These are phyloP conservation scores for Trematosphaeria pertusa DNA, from an alignment of 2,329 filamentous ascomycete genomes.

Conservation along the genomic window DNA sequence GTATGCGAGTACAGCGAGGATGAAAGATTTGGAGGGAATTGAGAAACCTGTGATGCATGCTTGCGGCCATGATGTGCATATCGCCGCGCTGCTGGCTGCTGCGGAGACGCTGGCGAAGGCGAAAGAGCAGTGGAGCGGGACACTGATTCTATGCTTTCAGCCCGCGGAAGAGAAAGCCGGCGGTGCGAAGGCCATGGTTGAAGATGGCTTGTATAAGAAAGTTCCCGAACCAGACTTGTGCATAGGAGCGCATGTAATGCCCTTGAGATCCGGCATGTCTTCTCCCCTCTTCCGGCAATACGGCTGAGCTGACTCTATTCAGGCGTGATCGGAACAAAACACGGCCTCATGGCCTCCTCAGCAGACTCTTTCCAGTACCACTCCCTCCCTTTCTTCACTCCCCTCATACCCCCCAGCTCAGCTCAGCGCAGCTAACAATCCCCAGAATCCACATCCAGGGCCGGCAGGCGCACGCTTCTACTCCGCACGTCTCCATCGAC, in stretches of 20 bases:
- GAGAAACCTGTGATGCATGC: slow-evolving; percentile 70
- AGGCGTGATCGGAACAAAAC: slow-evolving; percentile 51
- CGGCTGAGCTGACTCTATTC: slow-evolving; percentile 8
- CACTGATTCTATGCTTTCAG: slow-evolving; percentile 70
- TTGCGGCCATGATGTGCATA: slow-evolving; percentile 70
- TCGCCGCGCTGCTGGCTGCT: slow-evolving; percentile 64
- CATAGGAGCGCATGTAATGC: slow-evolving; percentile 65
- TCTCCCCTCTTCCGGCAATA: not conserved
- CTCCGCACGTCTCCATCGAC: slow-evolving; percentile 64
- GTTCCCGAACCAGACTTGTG: slow-evolving; percentile 64
- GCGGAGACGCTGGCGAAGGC: slow-evolving; percentile 57
- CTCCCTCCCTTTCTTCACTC: no score
- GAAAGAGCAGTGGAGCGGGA: slow-evolving; percentile 65
- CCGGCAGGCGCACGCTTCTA: slow-evolving; percentile 64
- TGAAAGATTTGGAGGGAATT: slow-evolving; percentile 54
- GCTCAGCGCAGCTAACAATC: slow-evolving; percentile 14
- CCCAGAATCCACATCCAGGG: slow-evolving; percentile 64
- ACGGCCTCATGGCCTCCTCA: slow-evolving; percentile 50
- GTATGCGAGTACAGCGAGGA: slow-evolving; percentile 61
- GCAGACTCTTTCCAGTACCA: slow-evolving; percentile 48
- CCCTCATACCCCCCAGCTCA: no score
- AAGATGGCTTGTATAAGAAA: slow-evolving; percentile 63
- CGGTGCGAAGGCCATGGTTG: slow-evolving; percentile 69
- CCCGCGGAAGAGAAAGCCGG: slow-evolving; percentile 70
- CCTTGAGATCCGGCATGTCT: slow-evolving; percentile 42